A percentile compares a stretch with the other conserved stretches of the same genome.
Conservation (phyloP, 345 rosid genomes). For the Abelmoschus esculentus region DNA sequence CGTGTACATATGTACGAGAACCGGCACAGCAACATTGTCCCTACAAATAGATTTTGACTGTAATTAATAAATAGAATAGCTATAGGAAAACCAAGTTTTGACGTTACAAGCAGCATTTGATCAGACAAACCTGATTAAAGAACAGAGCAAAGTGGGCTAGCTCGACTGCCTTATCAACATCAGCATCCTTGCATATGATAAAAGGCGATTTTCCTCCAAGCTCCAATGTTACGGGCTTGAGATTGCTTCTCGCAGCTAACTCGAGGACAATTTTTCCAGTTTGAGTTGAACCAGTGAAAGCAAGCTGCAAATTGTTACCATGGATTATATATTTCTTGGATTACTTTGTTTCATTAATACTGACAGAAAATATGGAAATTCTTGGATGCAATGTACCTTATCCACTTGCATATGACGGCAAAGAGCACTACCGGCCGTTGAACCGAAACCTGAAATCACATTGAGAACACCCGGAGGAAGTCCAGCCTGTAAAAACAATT, state of each 20-base stretch:
- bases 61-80: neutral
- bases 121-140: slow-evolving; percentile 50
- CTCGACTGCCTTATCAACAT: slow-evolving; percentile 61
- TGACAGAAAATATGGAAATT: neutral
- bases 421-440: slow-evolving; percentile 59
- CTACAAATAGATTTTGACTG: slow-evolving; percentile 21
- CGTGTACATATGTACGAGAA: slow-evolving; percentile 70
- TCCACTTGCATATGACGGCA: slow-evolving; percentile 65
- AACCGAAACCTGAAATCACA: slow-evolving; percentile 58
- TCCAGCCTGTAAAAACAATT: slow-evolving; percentile 42
- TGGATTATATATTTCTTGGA: neutral
- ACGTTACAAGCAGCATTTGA: neutral
- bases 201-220: slow-evolving; percentile 80
- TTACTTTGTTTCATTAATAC: neutral
- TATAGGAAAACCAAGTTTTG: neutral
- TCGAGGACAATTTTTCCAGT: slow-evolving; percentile 46
- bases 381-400: slow-evolving; percentile 37
- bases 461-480: slow-evolving; percentile 65
- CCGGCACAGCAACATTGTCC: slow-evolving; percentile 77
- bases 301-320: slow-evolving; percentile 35
- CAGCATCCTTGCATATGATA: slow-evolving; percentile 72
- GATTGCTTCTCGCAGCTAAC: slow-evolving; percentile 60
- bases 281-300: slow-evolving; percentile 64
- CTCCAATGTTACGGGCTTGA: slow-evolving; percentile 62
- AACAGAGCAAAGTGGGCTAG: slow-evolving; percentile 55